Conservation (phyloP, 2,329 filamentous ascomycete genomes). For the Cercospora sp. region DNA sequence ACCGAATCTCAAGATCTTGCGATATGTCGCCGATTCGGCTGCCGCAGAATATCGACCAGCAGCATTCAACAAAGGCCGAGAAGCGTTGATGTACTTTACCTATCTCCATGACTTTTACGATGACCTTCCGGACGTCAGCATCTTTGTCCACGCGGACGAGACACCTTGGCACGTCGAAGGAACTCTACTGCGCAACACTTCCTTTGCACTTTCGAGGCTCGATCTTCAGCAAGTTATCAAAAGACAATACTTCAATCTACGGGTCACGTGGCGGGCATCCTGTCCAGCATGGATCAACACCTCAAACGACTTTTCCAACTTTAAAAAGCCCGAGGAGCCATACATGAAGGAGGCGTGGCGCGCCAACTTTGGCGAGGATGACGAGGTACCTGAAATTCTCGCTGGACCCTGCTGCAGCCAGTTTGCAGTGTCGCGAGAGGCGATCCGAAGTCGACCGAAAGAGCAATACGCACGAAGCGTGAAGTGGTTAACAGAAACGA, state of each 20-base stretch:
- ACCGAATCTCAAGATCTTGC: conserved; percentile 24
- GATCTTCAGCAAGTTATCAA: conserved; percentile 17
- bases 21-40: conserved; percentile 29
- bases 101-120: conserved; percentile 64
- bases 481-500: conserved; percentile 19
- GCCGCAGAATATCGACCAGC: conserved; percentile 52
- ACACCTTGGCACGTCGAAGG: conserved; percentile 23
- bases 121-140: conserved; percentile 56
- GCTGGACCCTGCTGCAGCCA: conserved; percentile 25
- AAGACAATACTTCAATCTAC: conserved; percentile 24
- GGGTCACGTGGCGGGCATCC: conserved; percentile 19
- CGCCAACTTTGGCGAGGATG: conserved; percentile 22
- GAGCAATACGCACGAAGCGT: conserved; percentile 19
- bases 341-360: conserved; percentile 23
- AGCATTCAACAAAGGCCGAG: conserved; percentile 57
- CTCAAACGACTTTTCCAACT: conserved; percentile 15
- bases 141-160: conserved; percentile 58
- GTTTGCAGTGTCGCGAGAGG: conserved; percentile 20
- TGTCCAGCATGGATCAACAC: conserved; percentile 27
- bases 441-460: conserved; percentile 16
- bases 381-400: conserved; percentile 14
- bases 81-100: conserved; percentile 62
- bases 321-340: conserved; percentile 21
- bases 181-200: conserved; percentile 14
- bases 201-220: conserved; percentile 21